Conservation (phyloP, 139 green algal genomes). For the Dunaliella primolecta region DNA sequence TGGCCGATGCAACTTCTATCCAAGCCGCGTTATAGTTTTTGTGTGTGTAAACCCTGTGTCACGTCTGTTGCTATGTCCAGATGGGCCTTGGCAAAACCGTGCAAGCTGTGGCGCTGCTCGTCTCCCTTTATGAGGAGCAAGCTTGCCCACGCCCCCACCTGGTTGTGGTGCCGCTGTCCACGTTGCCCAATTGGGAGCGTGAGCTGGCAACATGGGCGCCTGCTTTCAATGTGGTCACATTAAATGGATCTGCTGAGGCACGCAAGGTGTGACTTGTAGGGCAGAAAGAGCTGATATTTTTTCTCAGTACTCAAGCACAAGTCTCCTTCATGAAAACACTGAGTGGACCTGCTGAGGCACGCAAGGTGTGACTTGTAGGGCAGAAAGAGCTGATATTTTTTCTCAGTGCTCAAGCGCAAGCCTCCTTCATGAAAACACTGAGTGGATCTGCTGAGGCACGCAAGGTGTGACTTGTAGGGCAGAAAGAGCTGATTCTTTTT, state of each 20-base stretch:
- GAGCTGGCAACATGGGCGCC: slow-evolving; percentile 79
- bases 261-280: slow-evolving; percentile 27
- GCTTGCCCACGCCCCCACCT: slow-evolving; percentile 54
- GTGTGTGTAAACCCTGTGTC: too few relatives aligned
- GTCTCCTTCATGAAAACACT: slow-evolving; percentile 64
- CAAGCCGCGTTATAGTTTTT: too few relatives aligned
- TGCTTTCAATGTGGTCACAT: slow-evolving; percentile 61
- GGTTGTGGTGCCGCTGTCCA: slow-evolving; percentile 79
- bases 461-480: slow-evolving; percentile 14
- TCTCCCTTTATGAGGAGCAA: slow-evolving; percentile 34
- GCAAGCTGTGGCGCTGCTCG: slow-evolving; percentile 58
- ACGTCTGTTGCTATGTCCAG: too few relatives aligned
- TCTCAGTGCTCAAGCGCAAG: slow-evolving; percentile 73
- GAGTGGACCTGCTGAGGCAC: slow-evolving; percentile 51
- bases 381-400: too few relatives aligned
- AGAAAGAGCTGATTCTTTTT: too few relatives aligned
- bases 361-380: slow-evolving; percentile 23
- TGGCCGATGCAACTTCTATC: too few relatives aligned
- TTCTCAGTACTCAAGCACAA: slow-evolving; percentile 76
- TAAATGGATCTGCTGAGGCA: slow-evolving; percentile 53
- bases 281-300: too few relatives aligned
- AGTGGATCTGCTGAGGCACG: slow-evolving; percentile 53
- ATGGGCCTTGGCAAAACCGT: slow-evolving; percentile 77
- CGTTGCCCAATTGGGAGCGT: slow-evolving; percentile 78
- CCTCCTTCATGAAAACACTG: slow-evolving; percentile 65